Conservation (phyloP, 169 alveolate genomes). For the Plasmodium sp. region DNA sequence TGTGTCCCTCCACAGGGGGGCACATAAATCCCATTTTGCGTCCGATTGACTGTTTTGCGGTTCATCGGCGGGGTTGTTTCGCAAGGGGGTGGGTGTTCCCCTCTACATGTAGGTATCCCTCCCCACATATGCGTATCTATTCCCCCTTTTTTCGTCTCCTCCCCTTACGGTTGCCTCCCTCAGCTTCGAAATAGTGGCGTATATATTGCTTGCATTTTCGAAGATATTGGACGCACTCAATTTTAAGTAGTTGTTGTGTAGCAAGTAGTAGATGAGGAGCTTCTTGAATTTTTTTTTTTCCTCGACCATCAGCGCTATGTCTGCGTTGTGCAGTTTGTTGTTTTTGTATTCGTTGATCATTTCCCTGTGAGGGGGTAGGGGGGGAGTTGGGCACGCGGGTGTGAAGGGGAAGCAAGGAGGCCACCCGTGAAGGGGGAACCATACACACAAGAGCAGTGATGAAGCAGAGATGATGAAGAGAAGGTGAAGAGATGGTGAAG, state of each 20-base stretch:
- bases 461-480: not conserved
- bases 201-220: conserved; percentile 73
- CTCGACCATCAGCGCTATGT: conserved; percentile 37
- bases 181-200: conserved; percentile 68
- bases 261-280: conserved; percentile 36
- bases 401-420: not conserved
- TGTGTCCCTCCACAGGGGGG: not conserved
- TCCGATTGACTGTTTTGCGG: not conserved
- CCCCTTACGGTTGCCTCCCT: conserved; percentile 70
- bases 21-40: not conserved
- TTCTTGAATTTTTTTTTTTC: conserved; percentile 62
- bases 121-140: not conserved
- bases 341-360: conserved; percentile 66
- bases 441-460: not conserved
- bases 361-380: conserved; percentile 3
- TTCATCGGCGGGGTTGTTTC: not conserved
- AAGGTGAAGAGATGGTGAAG: not conserved
- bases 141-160: not conserved
- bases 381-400: not conserved
- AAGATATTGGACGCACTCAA: conserved; percentile 56
- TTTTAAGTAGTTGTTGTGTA: conserved; percentile 48
- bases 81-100: not conserved
- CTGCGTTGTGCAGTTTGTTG: conserved; percentile 52
- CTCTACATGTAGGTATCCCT: not conserved
- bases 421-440: not conserved